Percentiles rank a stretch among this genome's conserved stretches.
Conservation (phyloP, 1,284 basidiomycete species). For the Apiotrichum domesticum region DNA sequence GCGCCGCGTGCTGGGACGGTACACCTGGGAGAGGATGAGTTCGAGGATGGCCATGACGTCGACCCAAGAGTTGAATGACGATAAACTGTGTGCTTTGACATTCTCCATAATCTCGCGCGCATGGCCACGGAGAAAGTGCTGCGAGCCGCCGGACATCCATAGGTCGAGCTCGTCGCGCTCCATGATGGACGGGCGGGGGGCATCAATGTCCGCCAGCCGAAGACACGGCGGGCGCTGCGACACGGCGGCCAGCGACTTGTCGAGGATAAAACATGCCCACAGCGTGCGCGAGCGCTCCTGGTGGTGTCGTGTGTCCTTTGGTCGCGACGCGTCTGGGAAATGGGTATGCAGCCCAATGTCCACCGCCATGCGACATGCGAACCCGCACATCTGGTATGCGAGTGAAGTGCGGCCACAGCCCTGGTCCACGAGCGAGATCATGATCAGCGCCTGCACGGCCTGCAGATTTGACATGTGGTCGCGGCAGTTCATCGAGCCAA, state of each 20-base stretch:
- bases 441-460: slow-evolving; percentile 10
- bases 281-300: slow-evolving; percentile 15
- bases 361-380: slow-evolving; percentile 14
- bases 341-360: slow-evolving; percentile 12
- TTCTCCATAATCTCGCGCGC: slow-evolving; percentile 12
- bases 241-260: slow-evolving; percentile 15
- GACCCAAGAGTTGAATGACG: slow-evolving; percentile 14
- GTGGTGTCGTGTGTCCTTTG: not conserved
- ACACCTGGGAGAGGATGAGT: slow-evolving; percentile 15
- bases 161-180: slow-evolving; percentile 20
- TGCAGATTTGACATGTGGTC: slow-evolving; percentile 5
- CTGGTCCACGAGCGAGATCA: slow-evolving; percentile 10
- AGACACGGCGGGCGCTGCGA: slow-evolving; percentile 9
- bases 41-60: slow-evolving; percentile 17
- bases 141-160: slow-evolving; percentile 11
- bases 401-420: slow-evolving; percentile 11
- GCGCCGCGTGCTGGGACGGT: slow-evolving; percentile 16
- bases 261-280: slow-evolving; percentile 14
- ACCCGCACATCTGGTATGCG: slow-evolving; percentile 15
- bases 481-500: slow-evolving; percentile 1
- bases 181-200: slow-evolving; percentile 10
- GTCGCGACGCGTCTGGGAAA: not conserved
- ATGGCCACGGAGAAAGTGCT: slow-evolving; percentile 5
- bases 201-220: slow-evolving; percentile 14
- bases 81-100: slow-evolving; percentile 13